Base-by-base conservation (phyloP, 768 basidiomycete species). In the Termitomyces sp. region DNA sequence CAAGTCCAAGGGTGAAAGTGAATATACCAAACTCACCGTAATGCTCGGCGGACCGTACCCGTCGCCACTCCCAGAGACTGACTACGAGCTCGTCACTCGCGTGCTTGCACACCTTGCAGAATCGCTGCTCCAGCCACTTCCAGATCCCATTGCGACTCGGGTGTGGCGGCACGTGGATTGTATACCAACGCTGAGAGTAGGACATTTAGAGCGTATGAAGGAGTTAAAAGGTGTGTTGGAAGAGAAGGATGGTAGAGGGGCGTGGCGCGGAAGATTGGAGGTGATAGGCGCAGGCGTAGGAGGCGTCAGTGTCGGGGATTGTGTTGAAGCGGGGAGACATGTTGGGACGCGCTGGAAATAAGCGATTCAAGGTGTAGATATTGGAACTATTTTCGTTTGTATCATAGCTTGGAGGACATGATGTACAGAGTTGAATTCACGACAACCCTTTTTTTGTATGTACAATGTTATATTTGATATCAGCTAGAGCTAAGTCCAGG, bases 281-380 rank as follows among this genome's bases (percentile, higher is more conserved):
- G 75, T 94, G 3, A 71, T 89, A 7, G 94, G 94, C n/a, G 89
- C 91, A 11, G 90, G 91, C 1, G 87, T 93, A 33, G 84, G 84
- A 0, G 94, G 94, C 2, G 89, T 94, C 3, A 94, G 94, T 62
- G 80, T 95, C 1, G 86, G 85, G 8, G 94, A 96, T 64, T 95
- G 93, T 67, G 78, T 94, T 11, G 82, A 85, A 63, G 83, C 83
- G 5, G 94, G 88, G 14, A 81, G 85, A 67, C 73, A 69, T 21
- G 86, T 73, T 51, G 84, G 81, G 42, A 65, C 53, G 38, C 59
- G 54, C 30, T 83, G 81, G 80, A 17, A 26, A 35, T 53, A 38
- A 41, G 23, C 6, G 11, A 14, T 38, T 26, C 9, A 7, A 17
- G 2, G 48, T 38, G 6, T 50, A 50, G 23, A 26, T 41, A 26